These are phyloP conservation scores for Fusarium azukiicola DNA, from an alignment of 2,329 filamentous ascomycete genomes.

Conservation along the genomic window DNA sequence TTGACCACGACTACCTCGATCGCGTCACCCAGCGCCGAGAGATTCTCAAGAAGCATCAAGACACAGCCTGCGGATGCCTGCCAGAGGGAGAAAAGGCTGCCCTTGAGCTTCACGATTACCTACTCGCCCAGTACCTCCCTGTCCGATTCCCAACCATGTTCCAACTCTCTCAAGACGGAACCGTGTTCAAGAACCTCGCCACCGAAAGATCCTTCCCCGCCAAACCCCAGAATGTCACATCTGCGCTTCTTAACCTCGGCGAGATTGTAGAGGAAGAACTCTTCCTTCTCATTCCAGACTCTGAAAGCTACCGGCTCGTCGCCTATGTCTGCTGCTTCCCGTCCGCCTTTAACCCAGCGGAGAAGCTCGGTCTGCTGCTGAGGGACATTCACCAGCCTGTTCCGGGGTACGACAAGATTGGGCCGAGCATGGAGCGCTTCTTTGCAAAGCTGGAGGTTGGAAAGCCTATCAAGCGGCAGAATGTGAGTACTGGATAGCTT, in stretches of 20 bases:
- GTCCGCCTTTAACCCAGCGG: background rate
- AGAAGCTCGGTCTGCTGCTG: conserved; percentile 49
- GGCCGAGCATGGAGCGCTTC: conserved; percentile 75
- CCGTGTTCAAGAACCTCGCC: conserved; percentile 63
- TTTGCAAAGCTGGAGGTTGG: conserved; percentile 72
- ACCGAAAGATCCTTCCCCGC: conserved; percentile 59
- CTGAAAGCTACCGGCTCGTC: conserved; percentile 65
- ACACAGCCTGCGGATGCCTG: conserved; percentile 67
- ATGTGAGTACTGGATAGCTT: conserved; percentile 58
- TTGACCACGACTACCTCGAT: conserved; percentile 73
- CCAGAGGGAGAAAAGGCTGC: conserved; percentile 66
- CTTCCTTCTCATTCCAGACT: conserved; percentile 38
- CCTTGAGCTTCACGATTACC: conserved; percentile 70
- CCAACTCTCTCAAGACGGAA: conserved; percentile 56
- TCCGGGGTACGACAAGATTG: conserved; percentile 76
- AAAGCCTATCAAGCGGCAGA: conserved; percentile 72
- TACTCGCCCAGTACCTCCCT: conserved; percentile 71
- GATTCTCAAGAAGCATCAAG: conserved; percentile 63
- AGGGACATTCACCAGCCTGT: conserved; percentile 68
- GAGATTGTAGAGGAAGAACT: conserved; percentile 42
- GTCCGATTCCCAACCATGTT: conserved; percentile 73
- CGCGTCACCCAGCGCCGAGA: conserved; percentile 65
- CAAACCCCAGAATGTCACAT: background rate
- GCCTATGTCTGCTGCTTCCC: conserved; percentile 64
- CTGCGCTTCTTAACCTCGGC: conserved; percentile 33